phyloP scores from a whole-genome alignment of 2,329 filamentous ascomycete genomes.

The Cladophialophora psammophila region DNA sequence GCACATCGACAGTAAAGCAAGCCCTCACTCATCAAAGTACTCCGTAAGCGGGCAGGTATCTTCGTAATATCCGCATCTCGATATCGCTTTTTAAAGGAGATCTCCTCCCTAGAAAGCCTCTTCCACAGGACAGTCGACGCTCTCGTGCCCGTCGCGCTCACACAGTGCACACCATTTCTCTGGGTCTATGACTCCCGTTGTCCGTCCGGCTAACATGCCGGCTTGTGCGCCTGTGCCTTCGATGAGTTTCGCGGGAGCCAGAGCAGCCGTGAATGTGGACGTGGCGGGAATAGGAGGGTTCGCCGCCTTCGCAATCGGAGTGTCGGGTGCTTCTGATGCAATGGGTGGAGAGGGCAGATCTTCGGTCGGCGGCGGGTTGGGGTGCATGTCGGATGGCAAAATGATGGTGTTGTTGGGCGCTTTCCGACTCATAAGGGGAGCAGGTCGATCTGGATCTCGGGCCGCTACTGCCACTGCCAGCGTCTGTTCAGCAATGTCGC shows the following conservation, averaged over 20 bases:
- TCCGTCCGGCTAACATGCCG: conserved; percentile 76
- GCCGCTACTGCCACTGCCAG: neutral
- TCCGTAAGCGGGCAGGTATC: neutral
- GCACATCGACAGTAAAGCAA: neutral
- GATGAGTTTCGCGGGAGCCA: conserved; percentile 40
- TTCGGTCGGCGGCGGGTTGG: conserved; percentile 17
- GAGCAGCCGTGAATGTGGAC: conserved; percentile 26
- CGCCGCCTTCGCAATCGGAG: neutral
- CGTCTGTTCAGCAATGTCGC: neutral
- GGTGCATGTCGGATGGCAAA: conserved; percentile 3
- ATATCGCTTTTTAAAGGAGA: neutral
- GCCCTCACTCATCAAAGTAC: neutral
- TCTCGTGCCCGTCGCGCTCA: conserved; percentile 95
- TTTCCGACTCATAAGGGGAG: conserved; percentile 37
- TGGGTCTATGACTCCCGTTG: conserved; percentile 77
- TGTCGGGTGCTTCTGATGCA: neutral
- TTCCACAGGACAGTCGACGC: conserved; percentile 92
- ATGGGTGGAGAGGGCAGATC: conserved; percentile 21
- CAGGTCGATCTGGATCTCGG: conserved; percentile 30
- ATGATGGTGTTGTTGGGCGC: conserved; percentile 23
- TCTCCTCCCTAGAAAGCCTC: conserved; percentile 55
- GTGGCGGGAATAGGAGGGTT: conserved; percentile 26
- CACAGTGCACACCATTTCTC: conserved; percentile 97
- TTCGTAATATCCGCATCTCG: neutral
- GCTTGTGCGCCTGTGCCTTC: conserved; percentile 53